These are phyloP conservation scores for Capronia coronata DNA, from an alignment of 2,329 filamentous ascomycete genomes.

Conservation along the genomic window DNA sequence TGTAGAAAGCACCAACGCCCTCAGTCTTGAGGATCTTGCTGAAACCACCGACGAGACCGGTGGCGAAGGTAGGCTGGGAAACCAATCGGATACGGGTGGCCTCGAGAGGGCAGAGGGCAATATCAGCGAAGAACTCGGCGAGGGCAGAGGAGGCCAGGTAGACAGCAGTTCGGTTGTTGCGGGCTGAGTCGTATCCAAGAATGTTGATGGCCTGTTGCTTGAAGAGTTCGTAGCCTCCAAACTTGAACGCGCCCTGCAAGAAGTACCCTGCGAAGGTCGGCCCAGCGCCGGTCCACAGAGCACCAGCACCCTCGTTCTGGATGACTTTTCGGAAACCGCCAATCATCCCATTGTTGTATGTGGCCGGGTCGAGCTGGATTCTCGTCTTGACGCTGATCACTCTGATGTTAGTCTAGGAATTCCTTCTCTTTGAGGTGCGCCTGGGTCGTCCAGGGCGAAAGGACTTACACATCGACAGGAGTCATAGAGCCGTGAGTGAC, in stretches of 20 bases:
- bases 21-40: constrained; percentile 75
- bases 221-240: constrained; percentile 94
- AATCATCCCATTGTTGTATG: constrained; percentile 82
- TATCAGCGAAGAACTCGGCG: constrained; percentile 59
- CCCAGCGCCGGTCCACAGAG: constrained; percentile 77
- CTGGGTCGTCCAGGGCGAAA: no score
- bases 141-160: constrained; percentile 62
- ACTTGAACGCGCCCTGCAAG: constrained; percentile 89
- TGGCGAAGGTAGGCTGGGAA: constrained; percentile 78
- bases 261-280: constrained; percentile 87
- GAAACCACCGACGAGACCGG: constrained; percentile 71
- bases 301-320: constrained; percentile 74
- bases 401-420: no score
- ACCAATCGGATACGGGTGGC: constrained; percentile 91
- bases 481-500: constrained; percentile 95
- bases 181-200: constrained; percentile 69
- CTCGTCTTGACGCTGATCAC: constrained; percentile 77
- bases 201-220: constrained; percentile 82
- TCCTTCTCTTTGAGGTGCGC: no score
- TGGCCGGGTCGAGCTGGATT: constrained; percentile 84
- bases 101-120: constrained; percentile 79
- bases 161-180: constrained; percentile 72
- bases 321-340: constrained; percentile 83
- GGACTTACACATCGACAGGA: constrained; percentile 98
- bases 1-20: constrained; percentile 81